Evolutionary conservation across 1,139 yeast species (phyloP).

Genomic region (Candida tunisiensis): DNA sequence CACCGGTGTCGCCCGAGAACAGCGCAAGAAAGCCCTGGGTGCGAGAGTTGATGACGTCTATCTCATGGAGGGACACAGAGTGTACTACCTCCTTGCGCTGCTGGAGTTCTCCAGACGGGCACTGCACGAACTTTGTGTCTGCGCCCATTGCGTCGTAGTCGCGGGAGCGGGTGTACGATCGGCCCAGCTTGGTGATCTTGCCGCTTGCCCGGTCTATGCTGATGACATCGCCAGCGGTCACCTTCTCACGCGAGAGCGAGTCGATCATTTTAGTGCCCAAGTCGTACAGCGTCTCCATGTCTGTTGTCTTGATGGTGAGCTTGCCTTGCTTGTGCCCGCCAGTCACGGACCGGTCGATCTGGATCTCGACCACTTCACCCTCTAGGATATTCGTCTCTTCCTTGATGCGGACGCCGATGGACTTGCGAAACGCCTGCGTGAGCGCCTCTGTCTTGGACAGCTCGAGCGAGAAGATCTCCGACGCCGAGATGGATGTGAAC

Average conservation of each 20-base stretch:
- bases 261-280: conserved; percentile 97
- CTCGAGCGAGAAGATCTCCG: conserved; percentile 84
- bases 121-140: conserved; percentile 91
- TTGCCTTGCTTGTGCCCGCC: conserved; percentile 99
- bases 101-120: conserved; percentile 98
- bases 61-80: conserved; percentile 91
- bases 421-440: conserved; percentile 89
- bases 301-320: conserved; percentile 92
- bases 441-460: conserved; percentile 89
- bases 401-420: conserved; percentile 87
- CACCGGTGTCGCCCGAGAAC: conserved; percentile 96
- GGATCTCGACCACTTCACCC: conserved; percentile 98
- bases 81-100: conserved; percentile 91
- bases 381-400: conserved; percentile 96
- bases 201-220: conserved; percentile 94
- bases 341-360: conserved; percentile 87
- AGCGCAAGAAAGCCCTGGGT: conserved; percentile 95
- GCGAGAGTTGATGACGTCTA: conserved; percentile 94
- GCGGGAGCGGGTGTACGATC: conserved; percentile 89
- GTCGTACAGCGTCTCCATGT: conserved; percentile 98
- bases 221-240: conserved; percentile 93
- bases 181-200: conserved; percentile 82
- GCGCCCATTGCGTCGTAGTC: conserved; percentile 99
- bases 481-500: conserved; percentile 87
- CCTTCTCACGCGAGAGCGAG: conserved; percentile 85